Base-by-base conservation (phyloP, 306 rosid species). In the Dalbergia cultrata region DNA sequence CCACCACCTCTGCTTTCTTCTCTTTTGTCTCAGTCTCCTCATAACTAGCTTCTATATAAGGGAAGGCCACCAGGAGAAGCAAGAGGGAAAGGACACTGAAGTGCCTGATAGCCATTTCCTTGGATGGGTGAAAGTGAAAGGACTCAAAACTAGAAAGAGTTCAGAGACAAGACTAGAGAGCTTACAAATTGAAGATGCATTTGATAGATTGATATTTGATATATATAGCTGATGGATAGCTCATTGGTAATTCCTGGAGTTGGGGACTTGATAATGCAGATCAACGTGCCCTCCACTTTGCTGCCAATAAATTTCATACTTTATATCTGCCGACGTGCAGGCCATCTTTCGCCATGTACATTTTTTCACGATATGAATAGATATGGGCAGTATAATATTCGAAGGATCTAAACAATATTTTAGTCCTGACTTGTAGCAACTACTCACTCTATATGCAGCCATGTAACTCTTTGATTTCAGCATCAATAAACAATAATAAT, bases 211-310 rank as follows among this genome's bases (percentile, higher is more conserved):
- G 58, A 47, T 44, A 64, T 0, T 26, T 26, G 31, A 26, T 81
- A n/a, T 54, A 60, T 81, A 59, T 89, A 78, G 80, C 21, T 72
- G 21, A 81, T 81, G 31, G 31, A 26, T 26, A 39, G 26, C 8
- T 12, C 22, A 39, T 13, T 69, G 76, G 62, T 67, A 67, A 0
- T 61, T 2, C 6, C 66, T 21, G 13, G 43, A 77, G 10, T 60
- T 14, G 33, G 56, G 39, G 45, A 8, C 5, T 56, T 73, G 78
- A 78, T 64, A 9, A 31, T 31, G 69, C 47, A 63, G 43, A 66
- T 71, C 74, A 80, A 90, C 98, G 93, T 93, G 92, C 86, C 73
- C 70, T 79, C 87, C 80, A 82, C 85, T 74, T 72, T 79, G 88
- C 52, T 80, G 79, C 82, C 82, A 83, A 87, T 80, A 74, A 44